Conservation (phyloP, 768 basidiomycete genomes). For the Russula sp. region DNA sequence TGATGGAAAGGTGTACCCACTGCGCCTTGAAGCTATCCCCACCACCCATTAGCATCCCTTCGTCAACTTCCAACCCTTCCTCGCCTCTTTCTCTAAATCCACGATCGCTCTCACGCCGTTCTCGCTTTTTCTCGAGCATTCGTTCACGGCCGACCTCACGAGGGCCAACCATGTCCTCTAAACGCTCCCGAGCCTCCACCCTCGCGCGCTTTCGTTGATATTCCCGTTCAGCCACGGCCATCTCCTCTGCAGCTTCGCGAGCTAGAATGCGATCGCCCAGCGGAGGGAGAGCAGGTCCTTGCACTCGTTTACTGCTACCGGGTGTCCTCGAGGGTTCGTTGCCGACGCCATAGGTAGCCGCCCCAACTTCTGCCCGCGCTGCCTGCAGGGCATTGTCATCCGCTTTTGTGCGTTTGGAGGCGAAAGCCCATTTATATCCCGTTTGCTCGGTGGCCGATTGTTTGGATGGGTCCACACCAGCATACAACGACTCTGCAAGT, state of each 20-base stretch:
- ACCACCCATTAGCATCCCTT: conserved; percentile 73
- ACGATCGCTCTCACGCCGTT: conserved; percentile 61
- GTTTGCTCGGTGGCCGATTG: conserved; percentile 63
- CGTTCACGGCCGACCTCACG: conserved; percentile 75
- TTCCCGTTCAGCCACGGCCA: conserved; percentile 42
- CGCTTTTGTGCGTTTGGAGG: conserved; percentile 51
- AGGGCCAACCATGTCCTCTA: conserved; percentile 79
- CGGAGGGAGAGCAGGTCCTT: conserved; percentile 64
- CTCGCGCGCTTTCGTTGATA: conserved; percentile 62
- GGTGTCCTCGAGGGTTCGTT: conserved; percentile 18
- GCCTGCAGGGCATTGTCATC: conserved; percentile 52
- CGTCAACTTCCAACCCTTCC: conserved; percentile 74
- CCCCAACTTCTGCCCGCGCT: conserved; percentile 51
- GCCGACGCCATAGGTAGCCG: conserved; percentile 33
- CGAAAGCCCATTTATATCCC: conserved; percentile 84
- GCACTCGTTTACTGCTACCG: conserved; percentile 36
- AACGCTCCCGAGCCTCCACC: conserved; percentile 53
- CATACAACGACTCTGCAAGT: conserved; percentile 46
- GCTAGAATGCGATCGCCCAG: conserved; percentile 63
- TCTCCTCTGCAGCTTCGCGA: conserved; percentile 52
- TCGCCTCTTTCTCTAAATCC: conserved; percentile 67
- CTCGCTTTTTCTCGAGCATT: conserved; percentile 80
- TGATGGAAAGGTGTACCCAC: conserved; percentile 36
- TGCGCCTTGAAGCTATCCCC: conserved; percentile 74
- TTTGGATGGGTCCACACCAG: conserved; percentile 48